Base-by-base conservation (phyloP, 2,329 filamentous ascomycete species). In the Trichoderma harzianum region DNA sequence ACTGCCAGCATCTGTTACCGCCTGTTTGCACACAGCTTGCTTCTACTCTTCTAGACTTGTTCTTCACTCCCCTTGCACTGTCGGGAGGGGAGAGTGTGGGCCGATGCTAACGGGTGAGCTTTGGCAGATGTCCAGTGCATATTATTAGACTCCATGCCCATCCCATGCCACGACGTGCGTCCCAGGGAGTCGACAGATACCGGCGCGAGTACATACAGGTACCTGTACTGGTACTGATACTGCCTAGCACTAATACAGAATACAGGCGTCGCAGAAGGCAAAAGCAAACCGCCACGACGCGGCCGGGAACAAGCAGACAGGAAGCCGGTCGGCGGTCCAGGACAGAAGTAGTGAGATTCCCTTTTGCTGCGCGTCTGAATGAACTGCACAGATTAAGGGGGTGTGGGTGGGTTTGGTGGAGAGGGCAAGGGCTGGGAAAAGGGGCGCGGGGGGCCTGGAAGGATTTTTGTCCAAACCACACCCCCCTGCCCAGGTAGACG, bases 371-470 rank as follows among this genome's bases (percentile, higher is more conserved):
- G 36, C 51, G 65, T 32, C 28, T 68, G 65, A 68, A 60, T 58
- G 65, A 68, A 68, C 53, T 68, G 65, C 53, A 32, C 53, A 68
- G 57, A 68, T 68, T 68, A 66, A 68, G 65, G 65, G 65, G 65
- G 65, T 58, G 64, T 67, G 65, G 65, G 65, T 58, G 65, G 51
- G 65, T 58, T 34, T 24, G 47, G 63, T 66, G 63, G 64, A 58
- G 64, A 57, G 34, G 3, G 34, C 34, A 14, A 36, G 34, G 34
- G 34, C 34, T 36, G 34, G 34, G 34, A 36, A 36, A 36, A 36
- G 34, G 34, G 34, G 34, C 34, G 34, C 34, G 34, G 34, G 64
- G 64, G 51, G 51, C 51, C 32, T 67, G 64, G 51, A 58, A 67
- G 64, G 51, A 67, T 43, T 58, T 43, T 58, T 36, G 43, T 21